Base-by-base conservation (phyloP, 768 basidiomycete genomes). In the Kwoniella mangroviensis region DNA sequence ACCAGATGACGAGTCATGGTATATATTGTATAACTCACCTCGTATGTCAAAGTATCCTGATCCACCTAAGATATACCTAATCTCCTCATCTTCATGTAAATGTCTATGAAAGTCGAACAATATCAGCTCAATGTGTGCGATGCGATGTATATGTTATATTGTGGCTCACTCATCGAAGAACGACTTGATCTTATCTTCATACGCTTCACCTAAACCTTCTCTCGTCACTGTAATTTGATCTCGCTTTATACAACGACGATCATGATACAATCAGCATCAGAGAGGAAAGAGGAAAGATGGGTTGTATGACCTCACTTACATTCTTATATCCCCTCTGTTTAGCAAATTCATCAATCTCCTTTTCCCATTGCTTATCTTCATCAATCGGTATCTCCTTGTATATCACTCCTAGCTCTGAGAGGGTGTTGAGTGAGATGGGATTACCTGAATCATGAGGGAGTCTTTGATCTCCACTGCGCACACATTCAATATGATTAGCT, bases 71-170 rank as follows among this genome's bases (percentile, higher is more conserved):
- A 95, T 89, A 76, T 92, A 98, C 9, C 94, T 87, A 78, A 95
- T 96, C 84, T 98, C 94, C 78, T 98, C 94, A 76, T 97, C 94
- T 82, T 97, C 93, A 76, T 97, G 95, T 86, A 98, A 87, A 76
- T 97, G 94, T 76, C 92, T 92, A 73, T 43, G 61, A 4, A 13
- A 22, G n/a, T 62, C 6, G 24, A 42, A 13, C 13, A 26, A 41
- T 12, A 49, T 49, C 19, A 49, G 45, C 19, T 15, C 12, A 19
- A 49, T 49, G 13, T 19, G 22, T 28, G 24, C 15, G 45, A 49
- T n/a, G n/a, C 11, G 22, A 52, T 51, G 7, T 45, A 63, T 24
- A 21, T 17, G 43, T 12, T n/a, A 54, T 54, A 22, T 9, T 17
- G 5, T 10, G 19, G 81, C 89, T 70, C 75, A 92, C 92, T 94